Percentiles rank a stretch among this genome's conserved stretches.
phyloP scores from a whole-genome alignment of 441 rosid species.

The Eugenia klotzschiana region DNA sequence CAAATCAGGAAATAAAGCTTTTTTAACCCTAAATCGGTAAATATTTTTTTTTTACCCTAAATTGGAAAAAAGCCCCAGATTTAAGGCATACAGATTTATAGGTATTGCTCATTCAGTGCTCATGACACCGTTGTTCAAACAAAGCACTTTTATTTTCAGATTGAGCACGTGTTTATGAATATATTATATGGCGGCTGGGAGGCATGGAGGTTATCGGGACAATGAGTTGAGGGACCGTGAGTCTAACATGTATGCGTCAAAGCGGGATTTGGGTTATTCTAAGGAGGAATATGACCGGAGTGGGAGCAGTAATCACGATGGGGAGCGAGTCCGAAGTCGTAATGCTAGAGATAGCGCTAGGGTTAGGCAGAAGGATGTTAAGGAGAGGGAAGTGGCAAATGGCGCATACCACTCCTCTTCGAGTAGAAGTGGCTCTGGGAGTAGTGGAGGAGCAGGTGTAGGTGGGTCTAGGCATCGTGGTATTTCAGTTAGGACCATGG shows the following conservation, averaged over 20 bases:
- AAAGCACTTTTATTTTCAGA: no score
- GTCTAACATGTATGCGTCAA: conserved; percentile 34
- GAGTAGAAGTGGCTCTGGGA: conserved; percentile 50
- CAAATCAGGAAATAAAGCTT: no score
- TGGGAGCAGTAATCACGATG: conserved; percentile 30
- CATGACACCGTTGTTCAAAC: no score
- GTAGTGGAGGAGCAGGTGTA: conserved; percentile 10
- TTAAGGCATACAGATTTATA: no score
- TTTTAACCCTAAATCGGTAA: no score
- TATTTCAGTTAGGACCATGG: conserved; percentile 31
- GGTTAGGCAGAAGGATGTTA: conserved; percentile 50
- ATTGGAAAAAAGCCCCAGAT: no score
- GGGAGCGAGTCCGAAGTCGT: conserved; percentile 17
- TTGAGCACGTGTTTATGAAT: background rate
- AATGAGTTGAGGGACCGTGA: conserved; percentile 53
- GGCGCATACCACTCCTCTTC: conserved; percentile 36
- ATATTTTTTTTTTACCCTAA: no score
- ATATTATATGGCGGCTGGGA: conserved; percentile 70
- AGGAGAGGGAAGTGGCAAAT: conserved; percentile 47
- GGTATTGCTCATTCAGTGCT: no score
- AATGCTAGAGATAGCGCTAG: conserved; percentile 28
- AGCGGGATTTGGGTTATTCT: conserved; percentile 30
- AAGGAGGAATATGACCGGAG: conserved; percentile 26
- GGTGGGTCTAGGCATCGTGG: conserved; percentile 24
- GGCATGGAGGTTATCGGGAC: conserved; percentile 58